phyloP scores from a whole-genome alignment of 805 yeast genomes.

The Starmerella geochares region DNA sequence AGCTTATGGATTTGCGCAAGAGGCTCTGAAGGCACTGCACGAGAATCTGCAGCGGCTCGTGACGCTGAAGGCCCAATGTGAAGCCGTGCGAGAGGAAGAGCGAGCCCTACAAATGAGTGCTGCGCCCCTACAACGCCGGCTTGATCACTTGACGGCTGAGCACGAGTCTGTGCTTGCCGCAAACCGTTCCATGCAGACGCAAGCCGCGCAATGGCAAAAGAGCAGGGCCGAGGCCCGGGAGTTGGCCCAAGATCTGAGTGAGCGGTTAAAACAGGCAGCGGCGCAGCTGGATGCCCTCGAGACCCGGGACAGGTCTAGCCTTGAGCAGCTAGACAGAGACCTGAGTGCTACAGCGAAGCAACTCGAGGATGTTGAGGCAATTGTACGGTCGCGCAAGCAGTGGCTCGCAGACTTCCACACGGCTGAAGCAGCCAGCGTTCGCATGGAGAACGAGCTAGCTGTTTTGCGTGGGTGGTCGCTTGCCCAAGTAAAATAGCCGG shows the following conservation, averaged over 20 bases:
- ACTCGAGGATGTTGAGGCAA: not conserved
- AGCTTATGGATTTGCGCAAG: not conserved
- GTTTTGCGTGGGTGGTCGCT: not conserved
- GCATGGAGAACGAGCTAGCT: conserved; percentile 2
- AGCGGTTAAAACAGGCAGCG: not conserved
- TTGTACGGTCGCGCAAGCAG: conserved; percentile 3
- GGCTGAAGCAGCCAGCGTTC: not conserved
- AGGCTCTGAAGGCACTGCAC: not conserved
- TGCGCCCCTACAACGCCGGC: not conserved
- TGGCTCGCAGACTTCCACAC: conserved; percentile 3
- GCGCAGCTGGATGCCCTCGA: not conserved
- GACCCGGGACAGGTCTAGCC: not conserved
- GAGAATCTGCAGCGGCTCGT: not conserved
- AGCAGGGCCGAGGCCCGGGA: not conserved
- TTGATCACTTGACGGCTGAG: not conserved
- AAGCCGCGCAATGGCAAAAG: not conserved
- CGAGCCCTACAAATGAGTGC: not conserved
- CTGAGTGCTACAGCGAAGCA: not conserved
- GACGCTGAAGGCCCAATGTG: not conserved
- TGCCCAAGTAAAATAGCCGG: not conserved
- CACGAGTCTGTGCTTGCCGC: not conserved
- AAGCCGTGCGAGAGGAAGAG: not conserved
- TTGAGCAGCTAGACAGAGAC: not conserved
- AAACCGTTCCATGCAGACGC: not conserved
- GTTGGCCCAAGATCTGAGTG: not conserved